Evolutionary conservation across 2,329 filamentous ascomycete species (phyloP), one percentile per base, ranked within the genome.

Genomic region (Malbranchea zuffiana): DNA sequence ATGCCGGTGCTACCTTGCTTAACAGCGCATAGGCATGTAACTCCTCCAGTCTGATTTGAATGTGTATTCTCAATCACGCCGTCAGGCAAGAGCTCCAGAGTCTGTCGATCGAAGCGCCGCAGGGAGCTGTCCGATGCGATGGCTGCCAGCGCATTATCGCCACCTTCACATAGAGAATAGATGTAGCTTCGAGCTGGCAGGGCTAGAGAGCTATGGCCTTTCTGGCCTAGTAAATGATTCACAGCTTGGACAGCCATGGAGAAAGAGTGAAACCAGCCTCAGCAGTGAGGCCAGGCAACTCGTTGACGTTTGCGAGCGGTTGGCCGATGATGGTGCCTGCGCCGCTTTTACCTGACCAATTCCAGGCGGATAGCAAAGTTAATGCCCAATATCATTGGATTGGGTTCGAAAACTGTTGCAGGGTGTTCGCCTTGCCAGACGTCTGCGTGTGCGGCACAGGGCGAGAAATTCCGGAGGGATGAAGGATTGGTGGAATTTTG

Each of bases 61-160:
- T 47, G 44, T n/a, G 32, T 42, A 18, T 47, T 28, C 23, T 18
- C 26, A 25, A 42, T 34, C 13, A 47, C 23, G 5, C 42, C 40
- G 20, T 43, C 40, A 7, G 42, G 42, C 7, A 55, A 50, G 35
- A 54, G 50, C 12, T 51, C 43, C 26, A 64, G 50, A 32, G 51
- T 49, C 26, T 50, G 43, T 19, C 54, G 55, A 45, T 63, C 59
- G 41, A 65, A 58, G 5, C 61, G 44, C 10, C 62, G 58, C 34
- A 66, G 48, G 12, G 62, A 65, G 47, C 65, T 60, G 50, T 66
- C 62, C 12, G 62, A 66, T 5, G 61, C 62, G 38, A 65, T 65
- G 27, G 58, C 60, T 10, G 61, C 61, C 29, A 66, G 54, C 6
- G 49, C 47, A 16, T 47, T 48, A 16, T 48, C 44, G 10, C 50